A percentile compares a stretch with the other conserved stretches of the same genome.
phyloP scores from a whole-genome alignment of 83 land plant genomes.

The Thuja plicata region DNA sequence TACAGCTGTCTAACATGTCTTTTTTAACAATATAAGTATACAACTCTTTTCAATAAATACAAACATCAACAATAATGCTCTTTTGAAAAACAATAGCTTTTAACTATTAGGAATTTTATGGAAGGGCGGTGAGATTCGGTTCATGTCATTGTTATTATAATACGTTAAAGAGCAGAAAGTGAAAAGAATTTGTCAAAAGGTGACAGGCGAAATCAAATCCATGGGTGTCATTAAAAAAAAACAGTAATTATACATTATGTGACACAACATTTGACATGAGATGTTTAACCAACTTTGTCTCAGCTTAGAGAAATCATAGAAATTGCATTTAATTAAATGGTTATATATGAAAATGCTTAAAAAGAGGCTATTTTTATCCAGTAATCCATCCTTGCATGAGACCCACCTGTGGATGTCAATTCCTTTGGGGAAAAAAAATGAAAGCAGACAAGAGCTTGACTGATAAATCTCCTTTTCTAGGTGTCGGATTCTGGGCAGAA shows the following conservation, averaged over 20 bases:
- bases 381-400: neutral
- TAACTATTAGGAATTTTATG: neutral
- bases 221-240: neutral
- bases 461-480: neutral
- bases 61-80: neutral
- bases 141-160: neutral
- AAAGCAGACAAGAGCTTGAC: neutral
- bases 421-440: neutral
- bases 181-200: neutral
- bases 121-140: neutral
- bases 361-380: neutral
- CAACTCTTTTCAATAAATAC: too few species aligned
- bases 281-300: slow-evolving; percentile 5
- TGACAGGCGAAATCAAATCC: neutral
- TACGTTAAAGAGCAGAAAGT: neutral
- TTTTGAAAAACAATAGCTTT: neutral
- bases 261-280: neutral
- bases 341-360: neutral
- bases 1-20: too few species aligned
- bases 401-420: neutral
- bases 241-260: neutral
- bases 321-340: neutral
- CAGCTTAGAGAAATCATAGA: neutral
- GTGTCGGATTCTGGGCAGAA: neutral
- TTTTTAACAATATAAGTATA: too few species aligned